phyloP scores from a whole-genome alignment of 169 alveolate genomes.

The Perkinsus marinus region DNA sequence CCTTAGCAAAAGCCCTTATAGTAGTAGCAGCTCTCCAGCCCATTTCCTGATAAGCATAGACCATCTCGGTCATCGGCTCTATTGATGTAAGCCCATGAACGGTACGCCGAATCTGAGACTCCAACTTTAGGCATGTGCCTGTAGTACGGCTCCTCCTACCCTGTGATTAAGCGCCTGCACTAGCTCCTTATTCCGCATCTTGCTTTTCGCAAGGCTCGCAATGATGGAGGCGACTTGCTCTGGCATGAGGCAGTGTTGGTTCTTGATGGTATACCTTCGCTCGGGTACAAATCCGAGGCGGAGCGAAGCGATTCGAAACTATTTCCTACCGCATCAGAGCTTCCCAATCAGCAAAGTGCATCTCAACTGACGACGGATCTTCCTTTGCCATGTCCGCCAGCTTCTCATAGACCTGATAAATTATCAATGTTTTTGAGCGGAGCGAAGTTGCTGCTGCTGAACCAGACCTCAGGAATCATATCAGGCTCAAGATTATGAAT shows the following conservation, averaged over 20 bases:
- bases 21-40: neutral
- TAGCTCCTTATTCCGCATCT: neutral
- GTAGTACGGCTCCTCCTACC: neutral
- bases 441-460: neutral
- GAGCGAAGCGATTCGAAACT: neutral
- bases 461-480: neutral
- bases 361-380: neutral
- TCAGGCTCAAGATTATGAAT: neutral
- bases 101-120: neutral
- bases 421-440: neutral
- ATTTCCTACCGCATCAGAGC: neutral
- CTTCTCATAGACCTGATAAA: neutral
- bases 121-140: neutral
- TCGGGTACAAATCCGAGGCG: neutral
- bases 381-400: neutral
- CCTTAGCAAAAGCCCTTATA: neutral
- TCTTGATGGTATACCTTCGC: neutral
- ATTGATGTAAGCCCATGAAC: neutral
- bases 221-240: neutral
- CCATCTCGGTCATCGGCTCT: neutral
- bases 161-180: neutral
- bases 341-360: neutral
- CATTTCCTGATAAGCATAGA: neutral
- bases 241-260: neutral
- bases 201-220: neutral